Base-by-base conservation (phyloP, 2,329 filamentous ascomycete genomes). In the Arthroderma sp. region DNA sequence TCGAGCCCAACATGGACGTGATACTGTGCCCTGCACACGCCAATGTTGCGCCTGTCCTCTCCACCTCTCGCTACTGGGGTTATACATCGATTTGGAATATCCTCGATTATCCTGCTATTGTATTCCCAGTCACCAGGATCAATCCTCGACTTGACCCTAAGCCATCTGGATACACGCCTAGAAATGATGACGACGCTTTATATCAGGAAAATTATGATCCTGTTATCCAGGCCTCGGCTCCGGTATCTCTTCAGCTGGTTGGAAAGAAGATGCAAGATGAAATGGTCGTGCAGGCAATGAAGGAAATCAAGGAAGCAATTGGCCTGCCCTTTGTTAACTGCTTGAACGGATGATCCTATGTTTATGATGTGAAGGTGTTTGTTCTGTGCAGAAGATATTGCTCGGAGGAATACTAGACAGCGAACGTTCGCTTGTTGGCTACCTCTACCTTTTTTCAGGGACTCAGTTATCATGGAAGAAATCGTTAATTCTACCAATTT, bases 71-170 rank as follows among this genome's bases (percentile, higher is more conserved):
- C 38, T 81, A 80, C 62, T 87, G 83, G 82, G 81, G 82, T 2
- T 83, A 84, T 62, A 83, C 81, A 0, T 82, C 82, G 63, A 73
- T 83, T 5, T 83, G 80, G 76, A 83, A 84, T 61, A 68, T 84
- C 8, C 70, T 85, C 0, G 82, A 86, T 63, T 85, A 85, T 62
- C 73, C 80, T 0, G 77, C 81, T 0, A 67, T 82, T 3, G 76
- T 79, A 0, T 68, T 85, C 13, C 82, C 82, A 0, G 77, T 76
- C 13, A 80, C 79, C 0, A 66, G 66, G 6, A 76, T 79, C 1
- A 68, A 70, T 1, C 69, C 72, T 44, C 66, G 71, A 2, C 68
- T 75, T 47, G 71, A 79, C 17, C 61, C 66, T 1, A 63, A 68
- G 13, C 63, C 69, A 0, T 69, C 66, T 57, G 64, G 64, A 4